phyloP scores from a whole-genome alignment of 1,284 basidiomycete species.

The Heliocybe sulcata region DNA sequence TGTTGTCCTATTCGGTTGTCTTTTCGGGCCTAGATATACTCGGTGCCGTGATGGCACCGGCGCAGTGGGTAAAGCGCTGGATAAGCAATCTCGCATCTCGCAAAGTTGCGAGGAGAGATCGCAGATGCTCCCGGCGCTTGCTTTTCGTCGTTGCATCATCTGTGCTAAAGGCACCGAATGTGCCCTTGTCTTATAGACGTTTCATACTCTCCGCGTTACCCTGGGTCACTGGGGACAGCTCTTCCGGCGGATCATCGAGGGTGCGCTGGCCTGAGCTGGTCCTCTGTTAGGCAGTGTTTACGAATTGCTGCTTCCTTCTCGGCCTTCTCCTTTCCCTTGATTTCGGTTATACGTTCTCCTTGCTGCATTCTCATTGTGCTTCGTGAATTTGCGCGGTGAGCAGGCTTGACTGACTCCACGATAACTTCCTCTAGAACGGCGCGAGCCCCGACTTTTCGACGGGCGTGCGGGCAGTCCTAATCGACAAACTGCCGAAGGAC shows the following conservation, averaged over 20 bases:
- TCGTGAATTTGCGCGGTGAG: neutral
- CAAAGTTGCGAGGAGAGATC: neutral
- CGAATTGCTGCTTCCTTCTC: too few relatives aligned
- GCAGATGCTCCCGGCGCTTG: neutral
- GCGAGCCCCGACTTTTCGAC: constrained; percentile 77
- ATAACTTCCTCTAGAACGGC: constrained; percentile 41
- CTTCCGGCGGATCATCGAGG: too few relatives aligned
- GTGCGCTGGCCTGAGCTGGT: neutral
- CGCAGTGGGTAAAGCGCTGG: neutral
- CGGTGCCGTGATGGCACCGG: neutral
- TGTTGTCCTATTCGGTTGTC: neutral
- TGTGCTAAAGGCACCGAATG: too few relatives aligned
- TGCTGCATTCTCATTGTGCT: neutral
- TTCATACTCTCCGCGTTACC: constrained; percentile 1
- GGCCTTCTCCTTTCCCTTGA: too few relatives aligned
- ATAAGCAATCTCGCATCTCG: neutral
- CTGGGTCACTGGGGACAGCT: too few relatives aligned
- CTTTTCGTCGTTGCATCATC: neutral
- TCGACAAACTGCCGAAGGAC: constrained; percentile 46
- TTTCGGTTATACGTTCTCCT: too few relatives aligned
- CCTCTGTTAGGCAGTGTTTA: too few relatives aligned
- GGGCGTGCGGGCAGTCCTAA: constrained; percentile 72
- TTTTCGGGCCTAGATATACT: neutral
- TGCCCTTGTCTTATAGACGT: too few relatives aligned
- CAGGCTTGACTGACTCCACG: constrained; percentile 6